These are phyloP conservation scores for Exophiala sp. DNA, from an alignment of 2,329 filamentous ascomycete genomes.

Conservation along the genomic window DNA sequence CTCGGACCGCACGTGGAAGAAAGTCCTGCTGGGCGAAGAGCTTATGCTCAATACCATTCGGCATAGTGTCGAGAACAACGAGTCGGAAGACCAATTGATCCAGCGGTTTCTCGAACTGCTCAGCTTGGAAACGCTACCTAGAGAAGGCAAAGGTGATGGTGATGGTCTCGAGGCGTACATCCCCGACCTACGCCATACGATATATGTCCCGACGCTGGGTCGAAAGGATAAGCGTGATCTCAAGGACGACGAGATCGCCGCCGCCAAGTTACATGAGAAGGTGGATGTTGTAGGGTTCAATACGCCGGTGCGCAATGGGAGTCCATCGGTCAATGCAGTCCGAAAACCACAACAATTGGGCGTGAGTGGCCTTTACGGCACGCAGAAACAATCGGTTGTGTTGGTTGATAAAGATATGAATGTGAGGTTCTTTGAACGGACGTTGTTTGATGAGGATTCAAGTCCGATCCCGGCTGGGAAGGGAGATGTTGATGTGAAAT, in stretches of 20 bases:
- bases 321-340: conserved; percentile 6
- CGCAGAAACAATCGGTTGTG: conserved; percentile 62
- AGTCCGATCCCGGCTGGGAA: conserved; percentile 44
- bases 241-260: conserved; percentile 38
- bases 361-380: conserved; percentile 56
- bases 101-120: conserved; percentile 52
- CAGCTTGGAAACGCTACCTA: conserved; percentile 54
- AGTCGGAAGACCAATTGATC: conserved; percentile 50
- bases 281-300: conserved; percentile 28
- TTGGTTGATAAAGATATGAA: conserved; percentile 54
- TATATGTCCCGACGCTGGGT: conserved; percentile 59
- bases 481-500: conserved; percentile 48
- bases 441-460: conserved; percentile 55
- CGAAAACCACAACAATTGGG: conserved; percentile 33
- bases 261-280: conserved; percentile 31
- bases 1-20: conserved; percentile 59
- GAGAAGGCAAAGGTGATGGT: conserved; percentile 34
- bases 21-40: conserved; percentile 57
- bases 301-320: conserved; percentile 28
- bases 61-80: conserved; percentile 40
- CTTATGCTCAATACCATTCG: conserved; percentile 50
- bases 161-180: conserved; percentile 55
- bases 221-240: conserved; percentile 38
- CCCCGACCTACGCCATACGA: conserved; percentile 55
- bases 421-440: conserved; percentile 61